Conservation (phyloP, 257 asterid genomes). For the Solanum rostratum region DNA sequence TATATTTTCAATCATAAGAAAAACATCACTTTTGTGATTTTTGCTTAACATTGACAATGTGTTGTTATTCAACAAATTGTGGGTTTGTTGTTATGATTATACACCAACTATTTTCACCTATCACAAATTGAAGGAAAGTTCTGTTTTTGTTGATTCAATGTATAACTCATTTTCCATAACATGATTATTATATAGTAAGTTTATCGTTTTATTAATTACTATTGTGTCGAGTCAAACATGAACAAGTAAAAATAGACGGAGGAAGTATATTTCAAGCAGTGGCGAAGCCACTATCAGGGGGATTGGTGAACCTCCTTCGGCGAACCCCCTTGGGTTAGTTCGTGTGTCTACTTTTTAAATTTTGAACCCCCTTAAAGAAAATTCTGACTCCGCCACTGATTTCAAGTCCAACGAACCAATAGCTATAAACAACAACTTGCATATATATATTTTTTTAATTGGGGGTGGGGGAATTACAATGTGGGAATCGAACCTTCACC, state of each 20-base stretch:
- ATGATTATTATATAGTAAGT: background rate
- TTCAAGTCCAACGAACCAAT: background rate
- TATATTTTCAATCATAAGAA: background rate
- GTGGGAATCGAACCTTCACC: too few relatives aligned
- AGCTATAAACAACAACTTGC: background rate
- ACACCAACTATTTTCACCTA: background rate
- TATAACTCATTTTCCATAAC: background rate
- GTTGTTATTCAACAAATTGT: background rate
- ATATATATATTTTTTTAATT: too few relatives aligned
- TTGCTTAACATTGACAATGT: slow-evolving; percentile 12
- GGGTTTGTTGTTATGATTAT: background rate
- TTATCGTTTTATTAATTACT: background rate
- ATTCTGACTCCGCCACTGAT: too few relatives aligned
- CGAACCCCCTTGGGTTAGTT: too few relatives aligned
- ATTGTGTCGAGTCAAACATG: background rate
- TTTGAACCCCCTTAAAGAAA: too few relatives aligned
- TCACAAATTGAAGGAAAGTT: background rate
- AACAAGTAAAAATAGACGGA: background rate
- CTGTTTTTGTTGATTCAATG: too few relatives aligned
- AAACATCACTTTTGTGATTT: background rate
- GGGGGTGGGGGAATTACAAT: too few relatives aligned
- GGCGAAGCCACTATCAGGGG: too few relatives aligned
- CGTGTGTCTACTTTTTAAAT: too few relatives aligned
- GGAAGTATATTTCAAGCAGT: background rate
- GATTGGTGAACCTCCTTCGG: too few relatives aligned